Conservation (phyloP, 225 moss, liverwort and hornwort genomes). For the Takakia lepidozioides region DNA sequence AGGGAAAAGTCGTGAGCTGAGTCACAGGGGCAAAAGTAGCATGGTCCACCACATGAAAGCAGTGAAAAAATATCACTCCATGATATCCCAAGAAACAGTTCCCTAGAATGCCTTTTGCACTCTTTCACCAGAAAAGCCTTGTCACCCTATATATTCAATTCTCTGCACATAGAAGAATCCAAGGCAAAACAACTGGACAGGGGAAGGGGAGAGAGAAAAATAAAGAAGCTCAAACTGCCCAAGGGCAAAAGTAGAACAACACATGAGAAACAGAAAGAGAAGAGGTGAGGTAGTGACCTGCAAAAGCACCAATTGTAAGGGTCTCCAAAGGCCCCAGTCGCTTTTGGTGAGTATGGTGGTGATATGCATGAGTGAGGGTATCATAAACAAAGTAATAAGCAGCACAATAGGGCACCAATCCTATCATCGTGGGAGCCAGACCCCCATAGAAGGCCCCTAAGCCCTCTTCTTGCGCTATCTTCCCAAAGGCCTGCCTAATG, state of each 20-base stretch:
- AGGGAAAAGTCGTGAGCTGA: no score
- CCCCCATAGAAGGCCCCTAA: constrained; percentile 33
- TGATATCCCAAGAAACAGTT: background rate
- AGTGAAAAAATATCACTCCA: background rate
- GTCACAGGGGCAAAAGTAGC: no score
- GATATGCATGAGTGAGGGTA: constrained; percentile 19
- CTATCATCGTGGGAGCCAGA: constrained; percentile 31
- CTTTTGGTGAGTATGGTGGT: constrained; percentile 11
- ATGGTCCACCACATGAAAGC: constrained; percentile 3
- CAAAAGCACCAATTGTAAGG: constrained; percentile 28
- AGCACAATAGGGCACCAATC: constrained; percentile 36
- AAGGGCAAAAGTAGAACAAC: no score
- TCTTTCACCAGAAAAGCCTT: no score
- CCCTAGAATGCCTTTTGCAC: no score
- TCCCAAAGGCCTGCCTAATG: constrained; percentile 31
- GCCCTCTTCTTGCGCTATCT: constrained; percentile 42
- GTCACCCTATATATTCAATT: no score
- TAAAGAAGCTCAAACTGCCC: background rate
- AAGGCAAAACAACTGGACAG: no score
- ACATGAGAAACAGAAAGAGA: background rate
- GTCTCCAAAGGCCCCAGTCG: constrained; percentile 29
- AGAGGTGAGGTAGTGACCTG: constrained; percentile 11
- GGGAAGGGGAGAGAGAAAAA: background rate
- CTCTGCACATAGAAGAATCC: no score
- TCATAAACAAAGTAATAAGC: constrained; percentile 37